Conservation (phyloP, 371 early-diverging fungal species). For the Mortierella sp. region DNA sequence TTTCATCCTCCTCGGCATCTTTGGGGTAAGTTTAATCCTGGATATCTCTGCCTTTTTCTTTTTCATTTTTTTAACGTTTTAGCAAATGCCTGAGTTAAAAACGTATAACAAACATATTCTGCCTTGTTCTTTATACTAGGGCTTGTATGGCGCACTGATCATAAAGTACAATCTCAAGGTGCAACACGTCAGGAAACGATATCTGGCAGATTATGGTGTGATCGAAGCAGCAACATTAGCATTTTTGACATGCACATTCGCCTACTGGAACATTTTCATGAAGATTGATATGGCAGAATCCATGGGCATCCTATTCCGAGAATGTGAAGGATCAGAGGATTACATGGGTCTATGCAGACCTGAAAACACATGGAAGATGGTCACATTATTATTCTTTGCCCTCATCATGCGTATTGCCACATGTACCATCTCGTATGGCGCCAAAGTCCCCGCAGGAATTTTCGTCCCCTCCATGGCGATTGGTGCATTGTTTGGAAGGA, state of each 20-base stretch:
- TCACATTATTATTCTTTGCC: slow-evolving; percentile 69
- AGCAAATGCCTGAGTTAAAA: no score
- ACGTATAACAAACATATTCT: neutral
- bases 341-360: slow-evolving; percentile 77
- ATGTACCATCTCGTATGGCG: slow-evolving; percentile 85
- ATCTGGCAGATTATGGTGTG: slow-evolving; percentile 68
- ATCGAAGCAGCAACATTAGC: slow-evolving; percentile 82
- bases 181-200: slow-evolving; percentile 70
- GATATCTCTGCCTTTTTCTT: neutral
- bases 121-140: slow-evolving; percentile 62
- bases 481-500: slow-evolving; percentile 92
- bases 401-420: slow-evolving; percentile 73
- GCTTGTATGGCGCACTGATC: slow-evolving; percentile 87
- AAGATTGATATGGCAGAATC: slow-evolving; percentile 84
- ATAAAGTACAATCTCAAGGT: slow-evolving; percentile 79
- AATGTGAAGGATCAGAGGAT: slow-evolving; percentile 75
- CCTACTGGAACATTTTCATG: slow-evolving; percentile 83
- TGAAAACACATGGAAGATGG: slow-evolving; percentile 64
- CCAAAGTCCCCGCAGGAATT: slow-evolving; percentile 89
- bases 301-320: slow-evolving; percentile 83
- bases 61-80: neutral
- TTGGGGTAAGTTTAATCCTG: slow-evolving; percentile 74
- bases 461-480: slow-evolving; percentile 94
- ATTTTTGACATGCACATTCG: slow-evolving; percentile 76
- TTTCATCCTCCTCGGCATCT: slow-evolving; percentile 83